Evolutionary conservation across 768 basidiomycete species (phyloP).

Genomic region (Kwoniella bestiolae): DNA sequence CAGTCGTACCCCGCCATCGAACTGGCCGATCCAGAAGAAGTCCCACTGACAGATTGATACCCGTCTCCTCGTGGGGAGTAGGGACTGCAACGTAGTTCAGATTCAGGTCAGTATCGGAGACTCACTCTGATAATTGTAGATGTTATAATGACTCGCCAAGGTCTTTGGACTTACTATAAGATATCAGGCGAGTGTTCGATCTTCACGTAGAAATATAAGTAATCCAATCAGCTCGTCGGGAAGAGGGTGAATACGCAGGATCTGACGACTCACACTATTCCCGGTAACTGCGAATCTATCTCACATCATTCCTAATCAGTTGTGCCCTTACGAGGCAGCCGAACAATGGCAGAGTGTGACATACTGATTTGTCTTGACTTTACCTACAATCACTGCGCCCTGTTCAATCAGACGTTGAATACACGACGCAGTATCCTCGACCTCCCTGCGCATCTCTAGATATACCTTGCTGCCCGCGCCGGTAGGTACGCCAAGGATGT

Average conservation of each 20-base stretch:
- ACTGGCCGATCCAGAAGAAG: constrained; percentile 44
- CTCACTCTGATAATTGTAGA: not conserved
- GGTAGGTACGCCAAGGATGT: constrained; percentile 58
- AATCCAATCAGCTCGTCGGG: too few relatives aligned
- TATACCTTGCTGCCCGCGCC: constrained; percentile 59
- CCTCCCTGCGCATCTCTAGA: constrained; percentile 54
- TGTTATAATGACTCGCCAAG: too few relatives aligned
- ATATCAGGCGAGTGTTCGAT: constrained; percentile 18
- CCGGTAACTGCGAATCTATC: not conserved
- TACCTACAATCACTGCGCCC: constrained; percentile 64
- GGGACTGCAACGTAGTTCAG: constrained; percentile 30
- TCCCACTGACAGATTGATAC: constrained; percentile 38
- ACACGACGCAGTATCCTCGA: constrained; percentile 42
- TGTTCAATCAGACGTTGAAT: constrained; percentile 62
- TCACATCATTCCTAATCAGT: too few relatives aligned
- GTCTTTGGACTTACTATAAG: constrained; percentile 11
- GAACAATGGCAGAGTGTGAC: too few relatives aligned
- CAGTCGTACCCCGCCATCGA: constrained; percentile 49
- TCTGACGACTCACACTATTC: not conserved
- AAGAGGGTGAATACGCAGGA: too few relatives aligned
- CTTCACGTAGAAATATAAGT: too few relatives aligned
- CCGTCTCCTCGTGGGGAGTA: constrained; percentile 52
- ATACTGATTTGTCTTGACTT: constrained; percentile 60
- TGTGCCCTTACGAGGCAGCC: too few relatives aligned
- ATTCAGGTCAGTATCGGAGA: too few relatives aligned